Base-by-base conservation (phyloP, 495 filamentous ascomycete genomes). In the Pseudoneurospora amorphoporcata region DNA sequence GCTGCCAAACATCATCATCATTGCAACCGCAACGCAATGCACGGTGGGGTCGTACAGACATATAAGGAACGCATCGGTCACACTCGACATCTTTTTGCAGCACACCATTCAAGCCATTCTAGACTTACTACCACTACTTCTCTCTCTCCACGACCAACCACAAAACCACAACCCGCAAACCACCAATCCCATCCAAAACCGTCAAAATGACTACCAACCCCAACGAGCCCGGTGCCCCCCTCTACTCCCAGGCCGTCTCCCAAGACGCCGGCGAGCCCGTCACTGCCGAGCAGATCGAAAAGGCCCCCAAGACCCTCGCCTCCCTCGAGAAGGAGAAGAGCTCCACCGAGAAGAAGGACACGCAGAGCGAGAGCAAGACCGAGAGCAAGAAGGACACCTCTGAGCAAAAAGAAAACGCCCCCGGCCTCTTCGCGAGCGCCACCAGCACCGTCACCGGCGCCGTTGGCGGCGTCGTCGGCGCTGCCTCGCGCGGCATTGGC, bases 391-490 rank as follows among this genome's bases (percentile, higher is more conserved):
- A 32, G 5, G 12, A 8, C 12, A 32, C 4, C 23, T 40, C 39
- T 32, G 53, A 61, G 53, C 53, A 61, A 32, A 8, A 61, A 61
- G 53, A 61, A 61, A 61, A 61, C 5, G 16, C 53, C 12, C 12
- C 53, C 23, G 53, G 53, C 23, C 12, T 61, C 53, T 23, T 61
- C 12, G 16, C 53, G 53, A 61, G 23, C 53, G 53, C 53, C 53
- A 61, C 53, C 53, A 61, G 53, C 53, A 61, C 53, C 65, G 81
- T 91, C 10, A 87, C 90, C 7, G 91, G 90, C 72, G 89, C 90
- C 10, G 88, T n/a, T n/a, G 91, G 91, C 38, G 89, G 88, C 42
- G 85, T 93, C 1, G 85, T 91, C 1, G 91, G 91, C 47, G 90
- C 90, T 4, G 89, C 88, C 2, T 86, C 87, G 8, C 86, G 90